Evolutionary conservation across 2,329 filamentous ascomycete genomes (phyloP).

Genomic region (Neobulgaria alba): DNA sequence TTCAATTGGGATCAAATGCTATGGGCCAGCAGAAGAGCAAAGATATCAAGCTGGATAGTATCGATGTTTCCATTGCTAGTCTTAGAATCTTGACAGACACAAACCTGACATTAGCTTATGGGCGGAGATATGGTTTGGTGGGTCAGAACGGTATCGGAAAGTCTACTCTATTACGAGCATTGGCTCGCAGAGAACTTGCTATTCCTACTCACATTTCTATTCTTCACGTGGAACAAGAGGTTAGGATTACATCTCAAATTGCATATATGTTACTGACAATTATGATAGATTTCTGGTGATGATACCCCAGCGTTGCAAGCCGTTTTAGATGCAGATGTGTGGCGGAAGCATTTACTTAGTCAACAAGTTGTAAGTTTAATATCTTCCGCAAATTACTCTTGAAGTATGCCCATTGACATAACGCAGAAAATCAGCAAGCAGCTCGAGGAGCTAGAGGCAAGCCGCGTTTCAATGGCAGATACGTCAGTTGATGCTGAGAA

Average conservation of each 20-base stretch:
- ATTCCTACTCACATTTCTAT: constrained; percentile 98
- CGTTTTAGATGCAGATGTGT: constrained; percentile 94
- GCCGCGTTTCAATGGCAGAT: constrained; percentile 75
- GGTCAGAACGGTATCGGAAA: constrained; percentile 99
- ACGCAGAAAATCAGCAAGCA: constrained; percentile 63
- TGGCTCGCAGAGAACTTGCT: constrained; percentile 86
- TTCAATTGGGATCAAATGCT: constrained; percentile 68
- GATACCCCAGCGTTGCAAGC: constrained; percentile 93
- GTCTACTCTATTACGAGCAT: constrained; percentile 84
- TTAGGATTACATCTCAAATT: constrained; percentile 30
- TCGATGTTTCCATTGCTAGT: constrained; percentile 88
- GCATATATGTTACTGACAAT: neutral
- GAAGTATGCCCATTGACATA: neutral
- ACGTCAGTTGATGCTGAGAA: constrained; percentile 82
- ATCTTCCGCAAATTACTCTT: constrained; percentile 3
- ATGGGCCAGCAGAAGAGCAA: constrained; percentile 80
- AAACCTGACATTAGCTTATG: constrained; percentile 80
- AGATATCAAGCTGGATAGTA: constrained; percentile 95
- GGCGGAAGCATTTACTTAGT: constrained; percentile 87
- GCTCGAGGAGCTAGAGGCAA: constrained; percentile 66
- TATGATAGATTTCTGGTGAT: constrained; percentile 74
- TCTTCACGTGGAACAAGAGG: constrained; percentile 97
- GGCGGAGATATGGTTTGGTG: constrained; percentile 90
- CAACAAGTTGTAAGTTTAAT: constrained; percentile 72
- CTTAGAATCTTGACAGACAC: constrained; percentile 86